phyloP scores from a whole-genome alignment of 164 flowering plant genomes.

The Annona squamosa region DNA sequence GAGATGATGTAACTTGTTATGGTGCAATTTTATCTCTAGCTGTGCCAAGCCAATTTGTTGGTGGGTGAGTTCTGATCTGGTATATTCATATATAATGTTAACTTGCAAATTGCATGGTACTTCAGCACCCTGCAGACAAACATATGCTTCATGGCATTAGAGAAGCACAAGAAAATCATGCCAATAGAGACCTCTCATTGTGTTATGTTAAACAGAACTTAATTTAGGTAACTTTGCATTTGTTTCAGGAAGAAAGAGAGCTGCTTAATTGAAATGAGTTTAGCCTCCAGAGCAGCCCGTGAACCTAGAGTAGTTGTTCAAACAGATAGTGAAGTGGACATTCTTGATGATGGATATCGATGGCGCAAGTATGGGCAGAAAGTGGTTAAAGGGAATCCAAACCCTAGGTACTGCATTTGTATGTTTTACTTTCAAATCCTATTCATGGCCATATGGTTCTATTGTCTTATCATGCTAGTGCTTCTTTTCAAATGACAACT shows the following conservation, averaged over 20 bases:
- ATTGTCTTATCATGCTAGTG: neutral
- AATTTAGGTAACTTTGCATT: neutral
- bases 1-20: neutral
- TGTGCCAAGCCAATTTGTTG: neutral
- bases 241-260: conserved; percentile 47
- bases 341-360: conserved; percentile 91
- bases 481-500: neutral
- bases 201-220: neutral
- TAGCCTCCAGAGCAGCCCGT: conserved; percentile 53
- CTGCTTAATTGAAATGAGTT: conserved; percentile 35
- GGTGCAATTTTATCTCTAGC: neutral
- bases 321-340: conserved; percentile 68
- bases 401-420: conserved; percentile 52
- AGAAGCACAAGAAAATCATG: neutral
- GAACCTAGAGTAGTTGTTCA: conserved; percentile 82
- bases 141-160: neutral
- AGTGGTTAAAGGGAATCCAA: conserved; percentile 85
- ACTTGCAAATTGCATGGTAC: neutral
- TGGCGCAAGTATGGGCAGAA: conserved; percentile 92
- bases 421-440: neutral
- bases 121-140: neutral
- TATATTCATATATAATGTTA: neutral
- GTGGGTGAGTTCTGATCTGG: neutral
- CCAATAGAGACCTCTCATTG: neutral
- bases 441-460: neutral